A percentile compares a stretch with the other conserved stretches of the same genome.
phyloP scores from a whole-genome alignment of 176 grass and related monocot genomes.

The Oryza officinalis region DNA sequence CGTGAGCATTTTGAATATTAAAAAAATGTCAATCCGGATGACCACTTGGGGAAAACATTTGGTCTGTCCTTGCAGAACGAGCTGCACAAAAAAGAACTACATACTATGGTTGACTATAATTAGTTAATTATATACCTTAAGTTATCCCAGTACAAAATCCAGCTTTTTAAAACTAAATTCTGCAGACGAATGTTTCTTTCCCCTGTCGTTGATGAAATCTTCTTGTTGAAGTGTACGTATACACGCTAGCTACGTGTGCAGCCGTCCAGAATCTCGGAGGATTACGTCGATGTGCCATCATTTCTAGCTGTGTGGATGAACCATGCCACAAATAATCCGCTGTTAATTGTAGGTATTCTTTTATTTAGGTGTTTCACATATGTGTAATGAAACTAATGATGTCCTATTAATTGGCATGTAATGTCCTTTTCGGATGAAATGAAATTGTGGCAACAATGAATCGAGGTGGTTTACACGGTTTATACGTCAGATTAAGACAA shows the following conservation, averaged over 20 bases:
- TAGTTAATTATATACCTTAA: not conserved
- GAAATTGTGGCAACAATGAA: not conserved
- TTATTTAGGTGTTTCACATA: not conserved
- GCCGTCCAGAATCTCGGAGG: not conserved
- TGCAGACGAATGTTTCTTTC: not conserved
- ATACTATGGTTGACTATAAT: not conserved
- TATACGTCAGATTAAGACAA: not conserved
- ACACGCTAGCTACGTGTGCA: not conserved
- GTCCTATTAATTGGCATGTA: not conserved
- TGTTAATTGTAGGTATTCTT: not conserved
- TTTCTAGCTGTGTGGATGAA: not conserved
- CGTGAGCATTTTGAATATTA: not conserved
- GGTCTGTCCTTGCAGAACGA: not conserved
- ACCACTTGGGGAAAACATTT: not conserved
- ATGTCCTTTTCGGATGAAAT: not conserved
- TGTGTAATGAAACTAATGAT: not conserved
- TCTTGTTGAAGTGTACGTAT: not conserved
- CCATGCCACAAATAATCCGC: not conserved
- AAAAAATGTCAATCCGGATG: not conserved
- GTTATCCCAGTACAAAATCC: not conserved
- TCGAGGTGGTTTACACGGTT: not conserved
- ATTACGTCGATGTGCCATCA: not conserved
- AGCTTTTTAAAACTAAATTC: not conserved
- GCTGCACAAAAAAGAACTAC: not conserved
- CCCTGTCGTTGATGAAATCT: not conserved